Evolutionary conservation across 192 early-diverging fungal species (phyloP), one percentile per base, ranked within the genome.

Genomic region (Kappamyces sp.): DNA sequence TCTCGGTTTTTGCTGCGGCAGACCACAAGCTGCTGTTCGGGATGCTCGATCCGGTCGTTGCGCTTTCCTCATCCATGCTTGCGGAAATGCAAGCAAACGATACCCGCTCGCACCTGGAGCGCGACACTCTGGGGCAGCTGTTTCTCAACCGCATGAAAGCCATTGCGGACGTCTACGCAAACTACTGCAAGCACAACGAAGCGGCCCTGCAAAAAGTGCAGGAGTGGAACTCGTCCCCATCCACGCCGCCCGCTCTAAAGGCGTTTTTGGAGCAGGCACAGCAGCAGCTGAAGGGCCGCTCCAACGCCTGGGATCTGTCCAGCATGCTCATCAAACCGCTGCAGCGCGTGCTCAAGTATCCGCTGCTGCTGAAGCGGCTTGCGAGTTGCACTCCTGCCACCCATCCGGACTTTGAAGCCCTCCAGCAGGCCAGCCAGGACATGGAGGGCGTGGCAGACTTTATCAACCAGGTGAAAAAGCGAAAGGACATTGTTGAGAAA

Each of bases 261-360:
- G 84, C 75, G 64, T 46, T 41, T 61, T 55, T 42, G 51, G 6
- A 48, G 52, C 48, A 65, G 70, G 33, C 41, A 63, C 34, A 90
- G 71, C 72, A 82, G 40, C 57, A 82, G 55, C 74, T 86, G 34
- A 74, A 85, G 49, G 88, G 84, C 3, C 68, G 74, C 61, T 93
- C 93, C 1, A 82, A 77, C 33, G 88, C 89, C 54, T 98, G 94
- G 94, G 94, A 98, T 71, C 73, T 98, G 60, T 78, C 86, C 0
- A 87, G 85, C 60, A 70, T 98, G 64, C 72, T 98, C 3, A 92
- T 98, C 69, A 98, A 98, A 64, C 94, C 94, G 9, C 92, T 98
- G 5, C 94, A 98, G 69, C 81, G 94, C 37, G 89, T 98, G n/a
- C 73, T 98, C n/a, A 93, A 94, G 70, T 94, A 94, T 66, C 94